A percentile compares a stretch with the other conserved stretches of the same genome.
Conservation (phyloP, 371 early-diverging fungal species). For the Umbelopsis sp. region DNA sequence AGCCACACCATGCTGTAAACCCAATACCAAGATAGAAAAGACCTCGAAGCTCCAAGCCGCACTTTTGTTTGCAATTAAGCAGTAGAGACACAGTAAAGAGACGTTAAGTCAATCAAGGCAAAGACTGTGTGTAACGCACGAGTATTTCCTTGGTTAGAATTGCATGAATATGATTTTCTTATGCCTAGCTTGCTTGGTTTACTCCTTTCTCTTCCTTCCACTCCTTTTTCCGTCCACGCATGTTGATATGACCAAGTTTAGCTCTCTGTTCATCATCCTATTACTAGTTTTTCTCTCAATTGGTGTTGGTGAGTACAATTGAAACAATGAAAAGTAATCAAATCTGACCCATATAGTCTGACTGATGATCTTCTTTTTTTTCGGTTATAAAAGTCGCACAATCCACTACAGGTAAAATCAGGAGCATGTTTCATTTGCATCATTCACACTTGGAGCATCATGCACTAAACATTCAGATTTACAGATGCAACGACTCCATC, state of each 20-base stretch:
- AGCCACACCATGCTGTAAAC: no score
- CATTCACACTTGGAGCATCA: not conserved
- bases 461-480: not conserved
- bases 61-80: not conserved
- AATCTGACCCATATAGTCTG: not conserved
- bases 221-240: slow-evolving; percentile 6
- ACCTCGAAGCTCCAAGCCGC: no score
- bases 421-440: no score
- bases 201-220: not conserved
- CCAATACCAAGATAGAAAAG: no score
- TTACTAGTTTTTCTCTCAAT: not conserved
- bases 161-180: not conserved
- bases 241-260: slow-evolving; percentile 13
- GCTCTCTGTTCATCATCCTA: not conserved
- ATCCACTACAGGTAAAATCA: not conserved
- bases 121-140: slow-evolving; percentile 16
- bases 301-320: not conserved
- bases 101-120: slow-evolving; percentile 12
- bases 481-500: not conserved
- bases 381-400: not conserved
- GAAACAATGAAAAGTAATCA: not conserved
- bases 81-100: not conserved
- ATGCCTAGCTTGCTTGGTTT: not conserved
- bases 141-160: slow-evolving; percentile 15
- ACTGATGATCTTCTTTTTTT: no score